Evolutionary conservation across 1,284 basidiomycete genomes (phyloP).

Genomic region (Apiotrichum mycotoxinovorans): DNA sequence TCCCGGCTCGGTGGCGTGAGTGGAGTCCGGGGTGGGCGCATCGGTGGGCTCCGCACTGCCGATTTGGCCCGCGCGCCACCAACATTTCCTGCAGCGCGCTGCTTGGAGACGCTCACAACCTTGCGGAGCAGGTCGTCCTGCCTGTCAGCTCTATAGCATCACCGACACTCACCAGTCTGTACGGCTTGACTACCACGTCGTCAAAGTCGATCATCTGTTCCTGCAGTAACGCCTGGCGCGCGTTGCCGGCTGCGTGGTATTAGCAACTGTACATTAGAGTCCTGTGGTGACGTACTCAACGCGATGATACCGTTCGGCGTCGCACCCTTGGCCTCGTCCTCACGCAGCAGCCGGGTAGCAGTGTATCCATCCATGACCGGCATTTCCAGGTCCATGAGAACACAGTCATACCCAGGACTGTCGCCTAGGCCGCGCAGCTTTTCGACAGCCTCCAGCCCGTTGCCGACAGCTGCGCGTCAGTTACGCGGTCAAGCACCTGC

Average conservation of each 20-base stretch:
- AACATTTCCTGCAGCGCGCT: too few relatives aligned
- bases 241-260: constrained; percentile 30
- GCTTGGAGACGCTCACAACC: constrained; percentile 32
- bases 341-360: constrained; percentile 12
- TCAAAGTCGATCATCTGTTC: constrained; percentile 16
- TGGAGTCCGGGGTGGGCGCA: too few relatives aligned
- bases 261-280: too few relatives aligned
- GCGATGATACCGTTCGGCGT: constrained; percentile 9
- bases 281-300: constrained; percentile 14
- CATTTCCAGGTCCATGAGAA: constrained; percentile 50
- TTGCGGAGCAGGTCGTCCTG: constrained; percentile 31
- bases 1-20: too few relatives aligned
- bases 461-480: constrained; percentile 14
- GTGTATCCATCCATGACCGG: constrained; percentile 31
- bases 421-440: constrained; percentile 32
- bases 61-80: too few relatives aligned
- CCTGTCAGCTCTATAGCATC: too few relatives aligned
- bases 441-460: constrained; percentile 51
- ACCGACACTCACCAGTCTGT: constrained; percentile 22
- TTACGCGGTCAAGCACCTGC: constrained; percentile 24
- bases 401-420: constrained; percentile 30
- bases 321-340: constrained; percentile 12
- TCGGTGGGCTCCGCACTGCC: too few relatives aligned
- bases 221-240: constrained; percentile 8
- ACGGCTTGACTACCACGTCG: constrained; percentile 36